Conservation (phyloP, 805 yeast genomes). For the Sugiyamaella floridensis region DNA sequence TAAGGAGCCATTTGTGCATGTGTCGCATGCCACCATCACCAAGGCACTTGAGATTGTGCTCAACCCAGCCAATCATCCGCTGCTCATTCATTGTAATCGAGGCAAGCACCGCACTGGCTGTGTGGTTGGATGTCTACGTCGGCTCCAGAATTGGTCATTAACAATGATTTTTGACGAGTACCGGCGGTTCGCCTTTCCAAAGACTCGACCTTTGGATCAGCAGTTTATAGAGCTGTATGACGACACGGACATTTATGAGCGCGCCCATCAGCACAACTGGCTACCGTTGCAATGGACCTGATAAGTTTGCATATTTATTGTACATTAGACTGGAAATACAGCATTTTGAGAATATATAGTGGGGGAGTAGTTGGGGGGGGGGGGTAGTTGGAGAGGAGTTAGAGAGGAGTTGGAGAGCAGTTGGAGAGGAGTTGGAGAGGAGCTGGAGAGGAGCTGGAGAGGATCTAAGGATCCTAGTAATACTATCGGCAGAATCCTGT, state of each 20-base stretch:
- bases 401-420: too few relatives aligned
- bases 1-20: constrained; percentile 79
- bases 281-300: constrained; percentile 60
- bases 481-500: too few relatives aligned
- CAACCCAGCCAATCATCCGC: constrained; percentile 84
- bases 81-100: constrained; percentile 88
- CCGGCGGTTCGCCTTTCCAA: constrained; percentile 89
- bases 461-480: too few relatives aligned
- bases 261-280: constrained; percentile 48
- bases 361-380: too few relatives aligned
- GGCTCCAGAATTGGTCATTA: constrained; percentile 86
- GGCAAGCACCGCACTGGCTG: constrained; percentile 98
- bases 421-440: too few relatives aligned
- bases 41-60: constrained; percentile 74
- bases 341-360: too few relatives aligned
- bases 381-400: too few relatives aligned
- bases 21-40: constrained; percentile 59
- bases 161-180: constrained; percentile 95
- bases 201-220: constrained; percentile 91
- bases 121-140: constrained; percentile 82
- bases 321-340: not conserved
- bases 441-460: too few relatives aligned
- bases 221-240: constrained; percentile 90
- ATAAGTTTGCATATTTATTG: constrained; percentile 1
- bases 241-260: constrained; percentile 49